A percentile compares a stretch with the other conserved stretches of the same genome.
phyloP scores from a whole-genome alignment of 192 early-diverging fungal genomes.

The Coemansia sp. region DNA sequence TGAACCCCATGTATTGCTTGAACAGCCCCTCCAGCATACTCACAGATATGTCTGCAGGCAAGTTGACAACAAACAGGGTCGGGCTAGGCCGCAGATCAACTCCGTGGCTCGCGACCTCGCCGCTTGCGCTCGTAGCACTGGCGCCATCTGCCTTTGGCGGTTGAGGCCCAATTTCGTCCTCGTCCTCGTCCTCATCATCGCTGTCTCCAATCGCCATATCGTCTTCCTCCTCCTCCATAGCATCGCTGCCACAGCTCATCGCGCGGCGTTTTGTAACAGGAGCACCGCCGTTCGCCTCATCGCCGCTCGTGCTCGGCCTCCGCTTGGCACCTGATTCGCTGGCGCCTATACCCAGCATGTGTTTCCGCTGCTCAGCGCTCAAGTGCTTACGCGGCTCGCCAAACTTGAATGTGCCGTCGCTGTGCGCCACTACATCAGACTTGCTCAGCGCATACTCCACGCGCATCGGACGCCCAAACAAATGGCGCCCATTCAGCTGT shows the following conservation, averaged over 20 bases:
- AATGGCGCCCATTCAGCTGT: constrained; percentile 79
- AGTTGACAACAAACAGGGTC: constrained; percentile 45
- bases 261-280: neutral
- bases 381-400: constrained; percentile 30
- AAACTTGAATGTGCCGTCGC: constrained; percentile 31
- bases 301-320: constrained; percentile 20
- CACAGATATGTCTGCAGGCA: constrained; percentile 25
- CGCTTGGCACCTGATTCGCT: neutral
- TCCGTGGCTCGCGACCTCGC: neutral
- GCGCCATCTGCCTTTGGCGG: constrained; percentile 2
- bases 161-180: constrained; percentile 32
- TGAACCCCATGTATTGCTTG: constrained; percentile 46
- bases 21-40: constrained; percentile 41
- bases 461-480: constrained; percentile 71
- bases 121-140: neutral
- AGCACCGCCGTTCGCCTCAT: neutral
- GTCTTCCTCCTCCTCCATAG: constrained; percentile 2
- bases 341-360: constrained; percentile 15
- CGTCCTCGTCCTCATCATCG: constrained; percentile 10
- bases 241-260: neutral
- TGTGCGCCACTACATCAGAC: constrained; percentile 29
- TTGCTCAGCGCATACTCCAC: constrained; percentile 47
- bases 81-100: constrained; percentile 4
- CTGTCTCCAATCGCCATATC: constrained; percentile 7
- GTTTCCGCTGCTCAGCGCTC: constrained; percentile 34